Conservation (phyloP, 2,329 filamentous ascomycete genomes). For the Botryotinia globosa region DNA sequence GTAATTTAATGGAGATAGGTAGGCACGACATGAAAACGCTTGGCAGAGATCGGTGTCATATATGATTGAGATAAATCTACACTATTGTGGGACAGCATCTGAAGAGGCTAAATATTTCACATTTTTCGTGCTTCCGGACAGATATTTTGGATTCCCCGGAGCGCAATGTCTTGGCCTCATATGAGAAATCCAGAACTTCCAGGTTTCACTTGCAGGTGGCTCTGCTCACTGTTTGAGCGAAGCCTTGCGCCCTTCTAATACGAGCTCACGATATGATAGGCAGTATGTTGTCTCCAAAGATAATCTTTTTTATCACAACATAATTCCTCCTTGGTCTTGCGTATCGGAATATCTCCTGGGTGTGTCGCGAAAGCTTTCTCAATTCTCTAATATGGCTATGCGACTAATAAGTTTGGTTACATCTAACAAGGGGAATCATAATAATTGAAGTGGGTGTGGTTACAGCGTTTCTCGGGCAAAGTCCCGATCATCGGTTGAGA, state of each 20-base stretch:
- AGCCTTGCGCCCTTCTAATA: background rate
- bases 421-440: too few relatives aligned
- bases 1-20: background rate
- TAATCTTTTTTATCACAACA: too few relatives aligned
- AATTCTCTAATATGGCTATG: background rate
- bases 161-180: too few relatives aligned
- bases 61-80: background rate
- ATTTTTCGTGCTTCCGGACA: fast-evolving
- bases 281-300: too few relatives aligned
- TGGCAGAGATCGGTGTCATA: background rate
- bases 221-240: background rate
- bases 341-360: background rate
- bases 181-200: too few relatives aligned
- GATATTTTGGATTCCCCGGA: background rate
- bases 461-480: background rate
- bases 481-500: background rate
- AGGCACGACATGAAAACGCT: background rate
- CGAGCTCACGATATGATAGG: background rate
- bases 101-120: too few relatives aligned
- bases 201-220: too few relatives aligned
- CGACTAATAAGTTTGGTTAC: too few relatives aligned
- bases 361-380: background rate
- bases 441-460: background rate
- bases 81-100: background rate
- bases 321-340: background rate